A percentile compares a stretch with the other conserved stretches of the same genome.
Evolutionary conservation across 148 eudicot species (phyloP).

Genomic region (Chenopodium berlandieri): DNA sequence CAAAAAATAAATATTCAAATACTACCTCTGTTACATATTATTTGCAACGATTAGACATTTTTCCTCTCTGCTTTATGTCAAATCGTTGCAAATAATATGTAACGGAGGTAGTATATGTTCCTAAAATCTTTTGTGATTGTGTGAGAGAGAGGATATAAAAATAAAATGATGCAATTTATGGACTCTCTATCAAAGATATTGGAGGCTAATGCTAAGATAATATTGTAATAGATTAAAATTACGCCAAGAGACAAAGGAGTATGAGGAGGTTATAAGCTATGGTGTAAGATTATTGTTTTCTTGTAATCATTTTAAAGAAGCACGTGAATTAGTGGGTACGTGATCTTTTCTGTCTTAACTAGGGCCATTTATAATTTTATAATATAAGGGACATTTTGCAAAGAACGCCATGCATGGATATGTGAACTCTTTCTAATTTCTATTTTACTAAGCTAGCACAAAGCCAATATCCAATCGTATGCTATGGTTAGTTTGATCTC

Average conservation of each 20-base stretch:
- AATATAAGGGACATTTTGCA: too few species aligned
- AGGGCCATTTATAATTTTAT: too few species aligned
- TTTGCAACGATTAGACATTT: too few species aligned
- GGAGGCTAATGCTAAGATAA: not conserved
- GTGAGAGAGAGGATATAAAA: not conserved
- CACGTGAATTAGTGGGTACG: slow-evolving; percentile 15
- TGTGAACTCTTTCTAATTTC: not conserved
- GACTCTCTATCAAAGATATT: not conserved
- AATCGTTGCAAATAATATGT: too few species aligned
- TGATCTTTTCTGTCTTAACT: not conserved
- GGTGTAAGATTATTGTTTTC: slow-evolving; percentile 5
- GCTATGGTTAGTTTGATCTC: too few species aligned
- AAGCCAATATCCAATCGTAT: not conserved
- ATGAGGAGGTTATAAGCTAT: not conserved
- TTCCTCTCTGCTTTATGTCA: too few species aligned
- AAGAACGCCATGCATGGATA: too few species aligned
- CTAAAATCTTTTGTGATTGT: not conserved
- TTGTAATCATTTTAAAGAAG: slow-evolving; percentile 1
- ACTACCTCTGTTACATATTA: too few species aligned
- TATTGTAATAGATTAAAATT: not conserved
- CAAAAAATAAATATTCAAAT: too few species aligned
- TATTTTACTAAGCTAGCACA: too few species aligned
- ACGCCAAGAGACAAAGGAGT: slow-evolving; percentile 4
- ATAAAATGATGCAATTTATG: not conserved
- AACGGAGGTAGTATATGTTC: too few species aligned